Conservation (phyloP, 2,329 filamentous ascomycete species). For the Fusarium sp. region DNA sequence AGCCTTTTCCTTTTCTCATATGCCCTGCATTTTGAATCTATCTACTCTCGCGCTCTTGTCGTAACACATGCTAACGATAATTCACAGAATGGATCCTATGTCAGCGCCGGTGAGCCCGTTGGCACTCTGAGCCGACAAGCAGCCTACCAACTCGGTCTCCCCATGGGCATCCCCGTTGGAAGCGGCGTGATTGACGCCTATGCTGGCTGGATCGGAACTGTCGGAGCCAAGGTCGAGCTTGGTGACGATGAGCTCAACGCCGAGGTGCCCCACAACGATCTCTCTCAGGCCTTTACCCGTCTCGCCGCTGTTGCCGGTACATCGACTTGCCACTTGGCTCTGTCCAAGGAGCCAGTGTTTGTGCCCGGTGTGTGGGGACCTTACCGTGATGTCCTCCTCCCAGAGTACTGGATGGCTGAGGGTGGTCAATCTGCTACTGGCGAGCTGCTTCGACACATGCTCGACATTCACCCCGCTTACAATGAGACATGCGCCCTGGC, state of each 20-base stretch:
- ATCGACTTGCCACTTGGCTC: constrained; percentile 96
- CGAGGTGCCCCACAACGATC: constrained; percentile 80
- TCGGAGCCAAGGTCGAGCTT: constrained; percentile 93
- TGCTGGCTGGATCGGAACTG: constrained; percentile 97
- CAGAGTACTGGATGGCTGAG: constrained; percentile 96
- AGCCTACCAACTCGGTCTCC: constrained; percentile 84
- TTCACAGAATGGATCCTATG: constrained; percentile 85
- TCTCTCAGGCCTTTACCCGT: constrained; percentile 92
- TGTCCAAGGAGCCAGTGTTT: constrained; percentile 93
- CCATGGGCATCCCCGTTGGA: constrained; percentile 89
- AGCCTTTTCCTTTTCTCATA: constrained; percentile 57
- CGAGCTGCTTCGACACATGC: constrained; percentile 91
- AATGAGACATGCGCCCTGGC: constrained; percentile 83
- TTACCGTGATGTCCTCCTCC: constrained; percentile 92
- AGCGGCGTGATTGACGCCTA: constrained; percentile 99
- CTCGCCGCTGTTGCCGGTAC: constrained; percentile 95
- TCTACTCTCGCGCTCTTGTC: neutral
- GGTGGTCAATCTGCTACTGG: constrained; percentile 97
- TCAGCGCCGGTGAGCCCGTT: constrained; percentile 92
- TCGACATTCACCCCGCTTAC: constrained; percentile 94
- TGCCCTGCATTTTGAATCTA: constrained; percentile 4
- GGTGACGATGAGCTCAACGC: constrained; percentile 73
- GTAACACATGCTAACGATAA: constrained; percentile 22
- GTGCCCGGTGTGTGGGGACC: constrained; percentile 97
- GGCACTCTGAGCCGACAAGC: constrained; percentile 88